Evolutionary conservation across 768 basidiomycete genomes (phyloP), one percentile per base, ranked within the genome.

Genomic region (Suillus plorans): DNA sequence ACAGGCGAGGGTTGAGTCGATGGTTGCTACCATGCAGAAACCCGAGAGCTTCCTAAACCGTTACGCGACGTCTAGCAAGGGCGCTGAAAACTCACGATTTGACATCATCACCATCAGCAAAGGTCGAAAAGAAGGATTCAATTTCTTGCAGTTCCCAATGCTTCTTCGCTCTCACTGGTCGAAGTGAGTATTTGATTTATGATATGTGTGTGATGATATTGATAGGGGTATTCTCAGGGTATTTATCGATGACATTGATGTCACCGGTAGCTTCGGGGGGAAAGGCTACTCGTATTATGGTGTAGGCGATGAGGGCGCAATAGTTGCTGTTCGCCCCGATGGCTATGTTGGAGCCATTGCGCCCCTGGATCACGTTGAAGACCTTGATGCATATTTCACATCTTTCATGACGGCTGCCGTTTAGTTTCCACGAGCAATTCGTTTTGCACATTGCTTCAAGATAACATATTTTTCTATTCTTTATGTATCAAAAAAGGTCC

Each of bases 271-370:
- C 5, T 70, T 77, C 25, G 86, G 86, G 31, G 87, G 87, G 4
- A 78, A 79, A 42, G 87, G 85, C 5, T 90, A 90, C 71, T 67
- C 73, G 0, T 79, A 81, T 31, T 89, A 85, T 67, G 89, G 88
- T 0, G 70, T 79, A 10, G 62, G 63, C 1, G 62, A 70, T 9
- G 65, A 72, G 52, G 76, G 76, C n/a, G 72, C 67, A 6, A 61
- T 77, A 20, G 69, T 73, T 47, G 71, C 69, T 3, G 76, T 77
- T 39, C 74, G 76, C 31, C 74, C 74, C 10, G 76, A 75, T 37
- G 89, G 89, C 18, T 89, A 89, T 63, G 81, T 91, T 37, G 87
- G 85, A 4, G 79, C 78, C 68, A 77, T 90, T 39, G 80, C 80
- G 2, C 82, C 88, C 0, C 73, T 90, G 49, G 71, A 78, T 36